Evolutionary conservation across 2,329 filamentous ascomycete genomes (phyloP), one percentile per base, ranked within the genome.

Genomic region (Xenoacremonium recifei): DNA sequence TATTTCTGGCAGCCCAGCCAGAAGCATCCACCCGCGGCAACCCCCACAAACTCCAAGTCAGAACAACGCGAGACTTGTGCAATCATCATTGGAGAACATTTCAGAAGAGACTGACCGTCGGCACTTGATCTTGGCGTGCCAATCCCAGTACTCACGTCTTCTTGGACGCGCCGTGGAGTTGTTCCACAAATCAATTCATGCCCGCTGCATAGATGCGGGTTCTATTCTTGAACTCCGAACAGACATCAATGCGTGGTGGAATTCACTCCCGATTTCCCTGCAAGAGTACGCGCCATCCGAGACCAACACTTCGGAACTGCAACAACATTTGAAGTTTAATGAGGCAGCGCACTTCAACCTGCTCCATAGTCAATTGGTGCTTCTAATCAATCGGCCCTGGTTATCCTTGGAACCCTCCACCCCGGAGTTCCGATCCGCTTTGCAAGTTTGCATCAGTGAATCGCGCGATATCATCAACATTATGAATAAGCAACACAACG

Each of bases 311-410:
- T 36, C 21, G 41, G 19, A 15, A 32, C 2, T 62, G 63, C n/a
- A n/a, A n/a, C n/a, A n/a, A n/a, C n/a, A n/a, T n/a, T n/a, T n/a
- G n/a, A n/a, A n/a, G n/a, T n/a, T n/a, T n/a, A n/a, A n/a, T n/a
- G n/a, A n/a, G n/a, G n/a, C n/a, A n/a, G n/a, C n/a, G n/a, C n/a
- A n/a, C 37, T 61, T 64, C 32, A 50, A 54, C 10, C 51, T 63
- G 10, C 44, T 59, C 5, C 61, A 66, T 37, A 55, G 65, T 25
- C 58, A 66, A 33, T 45, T 62, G 2, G 45, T 63, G 9, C 50
- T 68, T 21, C 42, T 65, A 16, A 54, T 64, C 15, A 61, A 66
- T 19, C 53, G 65, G 2, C 64, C 64, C 1, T 64, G 57, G 5
- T 50, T 68, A 3, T 68, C 64, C 2, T 48, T 66, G 2, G n/a